Percentiles rank a stretch among this genome's conserved stretches.
Conservation (phyloP, 2,329 filamentous ascomycete species). For the Colletotrichum lupini region DNA sequence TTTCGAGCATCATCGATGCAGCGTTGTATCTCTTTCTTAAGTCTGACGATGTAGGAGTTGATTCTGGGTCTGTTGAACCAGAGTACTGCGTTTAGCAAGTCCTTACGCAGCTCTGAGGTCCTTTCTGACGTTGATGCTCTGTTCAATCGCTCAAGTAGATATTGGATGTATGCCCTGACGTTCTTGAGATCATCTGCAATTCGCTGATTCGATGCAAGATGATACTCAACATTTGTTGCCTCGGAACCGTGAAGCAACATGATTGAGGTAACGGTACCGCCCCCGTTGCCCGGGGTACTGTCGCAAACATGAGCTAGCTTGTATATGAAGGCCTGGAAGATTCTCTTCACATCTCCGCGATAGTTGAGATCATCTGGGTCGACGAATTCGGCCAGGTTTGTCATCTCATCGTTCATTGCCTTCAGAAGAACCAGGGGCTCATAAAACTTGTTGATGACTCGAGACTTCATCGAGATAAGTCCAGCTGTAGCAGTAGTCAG, state of each 20-base stretch:
- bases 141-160: neutral
- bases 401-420: constrained; percentile 15
- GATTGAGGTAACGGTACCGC: constrained; percentile 44
- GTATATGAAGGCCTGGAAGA: constrained; percentile 43
- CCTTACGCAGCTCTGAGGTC: neutral
- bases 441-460: neutral
- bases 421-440: constrained; percentile 14
- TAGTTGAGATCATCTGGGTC: neutral
- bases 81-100: neutral
- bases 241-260: constrained; percentile 39
- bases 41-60: neutral
- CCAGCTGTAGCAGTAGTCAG: neutral
- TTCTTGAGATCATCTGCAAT: neutral
- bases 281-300: constrained; percentile 36
- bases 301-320: constrained; percentile 46
- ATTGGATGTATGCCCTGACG: neutral
- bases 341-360: constrained; percentile 34
- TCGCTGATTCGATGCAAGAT: constrained; percentile 45
- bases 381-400: neutral
- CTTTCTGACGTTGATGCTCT: neutral
- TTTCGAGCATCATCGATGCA: neutral
- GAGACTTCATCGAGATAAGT: neutral
- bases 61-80: neutral
- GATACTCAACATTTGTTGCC: constrained; percentile 40
- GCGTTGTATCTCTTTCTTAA: neutral